Percentiles rank a stretch among this genome's conserved stretches.
Evolutionary conservation across 2,329 filamentous ascomycete genomes (phyloP).

Genomic region (Colletotrichum horii): DNA sequence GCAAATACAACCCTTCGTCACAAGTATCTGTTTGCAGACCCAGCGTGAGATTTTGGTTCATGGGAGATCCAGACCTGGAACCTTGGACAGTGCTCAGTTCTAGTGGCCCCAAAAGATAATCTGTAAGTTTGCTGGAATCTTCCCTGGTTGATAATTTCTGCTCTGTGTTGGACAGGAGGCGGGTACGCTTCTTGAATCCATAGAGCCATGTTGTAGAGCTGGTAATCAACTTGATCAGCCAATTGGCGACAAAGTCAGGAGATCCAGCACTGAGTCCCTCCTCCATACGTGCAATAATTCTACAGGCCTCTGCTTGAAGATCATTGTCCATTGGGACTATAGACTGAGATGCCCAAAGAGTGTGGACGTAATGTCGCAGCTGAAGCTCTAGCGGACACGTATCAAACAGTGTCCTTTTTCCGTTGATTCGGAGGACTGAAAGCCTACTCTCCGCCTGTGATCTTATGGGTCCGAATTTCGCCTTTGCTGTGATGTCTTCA

Average conservation of each 20-base stretch:
- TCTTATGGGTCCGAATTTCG: slow-evolving; percentile 53
- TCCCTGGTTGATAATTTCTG: slow-evolving; percentile 61
- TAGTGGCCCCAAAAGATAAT: slow-evolving; percentile 40
- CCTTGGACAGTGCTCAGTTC: not conserved
- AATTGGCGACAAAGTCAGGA: slow-evolving; percentile 57
- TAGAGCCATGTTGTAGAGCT: slow-evolving; percentile 59
- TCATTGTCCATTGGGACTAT: slow-evolving; percentile 54
- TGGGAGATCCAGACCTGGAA: not conserved
- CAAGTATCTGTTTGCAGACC: not conserved
- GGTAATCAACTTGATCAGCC: slow-evolving; percentile 59
- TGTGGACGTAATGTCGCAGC: slow-evolving; percentile 57
- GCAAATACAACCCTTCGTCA: not conserved
- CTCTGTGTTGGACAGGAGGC: slow-evolving; percentile 51
- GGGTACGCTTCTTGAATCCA: slow-evolving; percentile 60
- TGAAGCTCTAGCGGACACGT: slow-evolving; percentile 60
- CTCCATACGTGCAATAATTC: slow-evolving; percentile 61
- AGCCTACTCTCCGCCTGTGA: slow-evolving; percentile 51
- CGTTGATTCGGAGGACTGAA: slow-evolving; percentile 58
- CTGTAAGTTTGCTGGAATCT: slow-evolving; percentile 63
- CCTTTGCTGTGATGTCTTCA: slow-evolving; percentile 45
- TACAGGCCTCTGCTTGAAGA: slow-evolving; percentile 65
- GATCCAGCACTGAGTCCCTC: slow-evolving; percentile 49
- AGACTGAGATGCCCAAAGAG: slow-evolving; percentile 61
- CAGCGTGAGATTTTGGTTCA: not conserved
- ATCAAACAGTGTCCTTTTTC: slow-evolving; percentile 63